Evolutionary conservation across 2,329 filamentous ascomycete genomes (phyloP), one percentile per base, ranked within the genome.

Genomic region (Aspergillus carbonarius): DNA sequence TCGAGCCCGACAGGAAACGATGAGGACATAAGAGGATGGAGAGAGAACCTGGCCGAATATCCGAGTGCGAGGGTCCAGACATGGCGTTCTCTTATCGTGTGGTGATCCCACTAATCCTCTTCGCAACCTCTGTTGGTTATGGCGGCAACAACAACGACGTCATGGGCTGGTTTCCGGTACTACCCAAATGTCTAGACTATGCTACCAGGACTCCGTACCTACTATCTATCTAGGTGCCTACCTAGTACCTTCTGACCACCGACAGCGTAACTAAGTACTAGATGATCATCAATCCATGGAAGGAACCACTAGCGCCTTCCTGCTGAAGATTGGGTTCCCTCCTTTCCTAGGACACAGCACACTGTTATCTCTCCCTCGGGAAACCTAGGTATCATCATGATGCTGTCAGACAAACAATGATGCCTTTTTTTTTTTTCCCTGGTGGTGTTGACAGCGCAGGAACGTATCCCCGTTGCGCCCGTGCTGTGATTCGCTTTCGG

Each of bases 401-500:
- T 48, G 44, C 44, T 48, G 44, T 48, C 25, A 48, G 44, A 48
- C 5, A 32, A 32, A 23, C 10, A 42, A 42, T 42, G 18, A 18
- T 40, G 17, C 15, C 10, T 40, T 17, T 17, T 40, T n/a, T 9
- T 18, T 40, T 17, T 17, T 40, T n/a, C 9, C n/a, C 17, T 17
- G 20, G 20, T 25, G 8, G 25, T 48, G 44, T 40, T 18, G 44
- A 48, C 8, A 25, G 25, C 15, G 44, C 25, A 48, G 44, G 44
- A 48, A 48, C 44, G 44, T 48, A 25, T 40, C n/a, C 18, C 35
- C 35, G 34, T 49, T 48, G 8, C 30, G 20, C 34, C 49, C 39
- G 34, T 15, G 47, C 37, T 48, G 54, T 44, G 18, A 48, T 49
- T 60, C 51, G 51, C 57, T 60, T 57, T 42, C 48, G 57, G 58